Base-by-base conservation (phyloP, 2,329 filamentous ascomycete species). In the Fusarium continuum region DNA sequence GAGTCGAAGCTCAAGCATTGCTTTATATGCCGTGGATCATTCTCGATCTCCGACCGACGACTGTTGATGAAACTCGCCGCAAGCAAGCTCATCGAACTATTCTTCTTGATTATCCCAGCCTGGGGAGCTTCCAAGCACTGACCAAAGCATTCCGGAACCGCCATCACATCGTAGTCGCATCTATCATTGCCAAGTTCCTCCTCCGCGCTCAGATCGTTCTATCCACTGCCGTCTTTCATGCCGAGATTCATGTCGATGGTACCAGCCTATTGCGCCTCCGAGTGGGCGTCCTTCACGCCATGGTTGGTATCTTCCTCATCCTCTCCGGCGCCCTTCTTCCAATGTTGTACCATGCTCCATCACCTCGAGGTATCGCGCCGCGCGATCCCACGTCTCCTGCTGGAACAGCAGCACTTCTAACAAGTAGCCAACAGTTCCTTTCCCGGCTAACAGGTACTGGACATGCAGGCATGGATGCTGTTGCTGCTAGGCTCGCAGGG, bases 1-100 rank as follows among this genome's bases (percentile, higher is more conserved):
- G 71, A 46, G 70, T 73, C 26, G 71, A 73, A 59, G 49, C 70
- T 29, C 71, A 73, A 45, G 64, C 71, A 22, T 36, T 70, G 22
- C 62, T 70, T 5, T 73, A 71, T 28, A 72, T 51, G 43, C 71
- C 71, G 4, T 73, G 71, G 71, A 73, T 73, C 20, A 51, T 70
- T 23, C 71, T 73, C 53, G 55, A 72, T 22, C 47, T 51, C 11
- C 56, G 62, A 44, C 70, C 70, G 1, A 51, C 50, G 10, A 68
- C 64, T n/a, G 68, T 67, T 5, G 61, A 69, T 6, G 70, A 72
- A 28, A 70, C 70, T 14, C 64, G 65, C n/a, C 65, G 70, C 16
- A 72, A 71, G 19, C 70, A 72, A 45, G 68, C 68, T 19, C 67
- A 62, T 7, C 64, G 71, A 17, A 71, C 71, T 8, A 55, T 73